A percentile compares a stretch with the other conserved stretches of the same genome.
phyloP scores from a whole-genome alignment of 768 basidiomycete species.

The Sporobolomyces roseus region DNA sequence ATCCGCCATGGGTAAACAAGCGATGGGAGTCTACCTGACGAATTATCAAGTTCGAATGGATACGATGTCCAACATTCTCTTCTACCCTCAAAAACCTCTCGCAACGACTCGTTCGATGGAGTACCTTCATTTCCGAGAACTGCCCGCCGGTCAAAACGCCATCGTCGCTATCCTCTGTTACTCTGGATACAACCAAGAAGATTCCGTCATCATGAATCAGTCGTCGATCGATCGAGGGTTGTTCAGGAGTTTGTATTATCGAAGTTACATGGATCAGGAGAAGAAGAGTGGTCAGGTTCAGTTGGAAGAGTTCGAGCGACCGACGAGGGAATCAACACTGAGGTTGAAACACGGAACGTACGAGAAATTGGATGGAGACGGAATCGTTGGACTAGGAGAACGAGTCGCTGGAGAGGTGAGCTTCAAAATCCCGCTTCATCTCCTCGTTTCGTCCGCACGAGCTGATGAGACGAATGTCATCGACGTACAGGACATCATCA shows the following conservation, averaged over 20 bases:
- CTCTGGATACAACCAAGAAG: slow-evolving; percentile 99
- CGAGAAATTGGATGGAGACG: slow-evolving; percentile 95
- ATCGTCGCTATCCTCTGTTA: slow-evolving; percentile 98
- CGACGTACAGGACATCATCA: slow-evolving; percentile 72
- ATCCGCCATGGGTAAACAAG: slow-evolving; percentile 99
- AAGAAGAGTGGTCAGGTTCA: slow-evolving; percentile 90
- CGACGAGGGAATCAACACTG: slow-evolving; percentile 83
- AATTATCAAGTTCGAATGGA: slow-evolving; percentile 99
- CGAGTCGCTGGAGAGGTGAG: slow-evolving; percentile 77
- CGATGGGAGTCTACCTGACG: slow-evolving; percentile 97
- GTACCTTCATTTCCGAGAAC: slow-evolving; percentile 95
- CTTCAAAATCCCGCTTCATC: not conserved
- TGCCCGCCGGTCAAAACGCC: slow-evolving; percentile 96
- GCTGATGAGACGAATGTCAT: not conserved
- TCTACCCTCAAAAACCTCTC: slow-evolving; percentile 98
- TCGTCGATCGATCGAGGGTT: slow-evolving; percentile 95
- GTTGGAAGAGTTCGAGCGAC: slow-evolving; percentile 95
- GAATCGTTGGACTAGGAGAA: slow-evolving; percentile 90
- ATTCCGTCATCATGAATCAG: slow-evolving; percentile 99
- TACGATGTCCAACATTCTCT: slow-evolving; percentile 99
- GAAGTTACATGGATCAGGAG: slow-evolving; percentile 97
- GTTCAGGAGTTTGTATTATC: slow-evolving; percentile 97
- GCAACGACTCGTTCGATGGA: slow-evolving; percentile 99
- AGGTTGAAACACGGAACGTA: slow-evolving; percentile 98
- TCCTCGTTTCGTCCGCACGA: not conserved